Conservation (phyloP, 2,329 filamentous ascomycete species). For the Calonectria montana region DNA sequence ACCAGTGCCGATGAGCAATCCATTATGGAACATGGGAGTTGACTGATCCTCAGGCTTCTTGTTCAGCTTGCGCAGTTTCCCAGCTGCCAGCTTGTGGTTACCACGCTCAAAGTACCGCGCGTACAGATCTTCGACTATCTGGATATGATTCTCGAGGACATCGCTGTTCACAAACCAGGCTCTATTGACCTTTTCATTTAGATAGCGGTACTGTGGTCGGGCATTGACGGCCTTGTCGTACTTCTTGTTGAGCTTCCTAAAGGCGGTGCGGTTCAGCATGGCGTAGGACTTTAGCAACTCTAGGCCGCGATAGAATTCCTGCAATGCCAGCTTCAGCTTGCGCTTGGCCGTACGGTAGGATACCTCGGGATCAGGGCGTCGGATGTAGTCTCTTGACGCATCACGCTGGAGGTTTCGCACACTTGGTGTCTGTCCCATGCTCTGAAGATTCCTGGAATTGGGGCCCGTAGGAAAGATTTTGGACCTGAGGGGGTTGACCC, state of each 20-base stretch:
- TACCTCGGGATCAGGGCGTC: slow-evolving; percentile 68
- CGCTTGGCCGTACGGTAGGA: slow-evolving; percentile 89
- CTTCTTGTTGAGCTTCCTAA: slow-evolving; percentile 98
- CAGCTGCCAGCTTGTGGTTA: slow-evolving; percentile 90
- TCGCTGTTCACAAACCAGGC: slow-evolving; percentile 94
- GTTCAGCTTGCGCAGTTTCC: slow-evolving; percentile 83
- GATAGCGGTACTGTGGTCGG: slow-evolving; percentile 81
- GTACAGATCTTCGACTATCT: slow-evolving; percentile 89
- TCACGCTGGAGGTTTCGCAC: slow-evolving; percentile 42
- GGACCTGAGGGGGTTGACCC: slow-evolving; percentile 66
- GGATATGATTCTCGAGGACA: slow-evolving; percentile 82
- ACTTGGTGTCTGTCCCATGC: slow-evolving; percentile 60
- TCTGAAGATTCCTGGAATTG: slow-evolving; percentile 69
- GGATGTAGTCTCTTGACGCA: slow-evolving; percentile 61
- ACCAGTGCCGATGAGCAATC: slow-evolving; percentile 76
- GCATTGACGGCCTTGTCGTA: slow-evolving; percentile 92
- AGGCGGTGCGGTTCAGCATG: slow-evolving; percentile 89
- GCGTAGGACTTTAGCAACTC: slow-evolving; percentile 94
- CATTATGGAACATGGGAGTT: slow-evolving; percentile 68
- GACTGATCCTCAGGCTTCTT: slow-evolving; percentile 68
- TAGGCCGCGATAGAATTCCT: slow-evolving; percentile 92
- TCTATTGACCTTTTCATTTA: slow-evolving; percentile 91
- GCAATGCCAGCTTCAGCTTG: slow-evolving; percentile 89
- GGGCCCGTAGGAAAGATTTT: slow-evolving; percentile 67
- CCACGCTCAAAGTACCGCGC: slow-evolving; percentile 94